Base-by-base conservation (phyloP, 805 yeast species). In the Isabelozyma pseudorhagii region DNA sequence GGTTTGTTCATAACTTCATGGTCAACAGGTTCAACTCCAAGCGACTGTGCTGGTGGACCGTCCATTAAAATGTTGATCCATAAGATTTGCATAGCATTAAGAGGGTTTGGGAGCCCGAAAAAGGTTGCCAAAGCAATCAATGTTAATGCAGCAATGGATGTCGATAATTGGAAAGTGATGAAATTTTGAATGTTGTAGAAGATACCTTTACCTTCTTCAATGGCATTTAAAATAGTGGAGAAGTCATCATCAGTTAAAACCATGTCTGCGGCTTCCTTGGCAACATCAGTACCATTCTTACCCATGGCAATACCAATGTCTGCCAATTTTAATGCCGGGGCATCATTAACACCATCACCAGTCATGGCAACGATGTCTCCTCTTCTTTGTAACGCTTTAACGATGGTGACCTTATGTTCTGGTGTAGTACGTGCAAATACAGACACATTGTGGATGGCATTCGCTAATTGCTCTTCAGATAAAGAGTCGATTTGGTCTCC, bases 291-390 rank as follows among this genome's bases (percentile, higher is more conserved):
- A 51, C 99, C 99, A 74, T 87, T 85, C 58, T 82, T 82, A 52
- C 91, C 94, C 94, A 92, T 91, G 11, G 96, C 85, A 58, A 93
- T 89, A 61, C 98, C 98, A 58, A 92, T 92, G 70, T 92, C 97
- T 2, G 98, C 97, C 58, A 92, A 77, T 63, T 93, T 90, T 62
- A 94, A 79, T 3, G 99, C 98, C 13, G 97, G 97, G 0, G 98
- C 99, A 77, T 94, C 99, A 67, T 94, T 94, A 8, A 98, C 93
- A 69, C 99, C 99, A 67, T 94, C 99, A 64, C 99, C 99, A n/a
- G 98, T 92, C 97, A 93, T 92, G 21, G 97, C 99, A 46, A 93
- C 98, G 54, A 93, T 84, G 66, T 93, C 96, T 46, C 97, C 97
- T 64, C 96, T 81, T 65, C 82, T 80, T 66, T 92, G 96, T 54